phyloP scores from a whole-genome alignment of 2,329 filamentous ascomycete genomes.

The Fusarium sp. region DNA sequence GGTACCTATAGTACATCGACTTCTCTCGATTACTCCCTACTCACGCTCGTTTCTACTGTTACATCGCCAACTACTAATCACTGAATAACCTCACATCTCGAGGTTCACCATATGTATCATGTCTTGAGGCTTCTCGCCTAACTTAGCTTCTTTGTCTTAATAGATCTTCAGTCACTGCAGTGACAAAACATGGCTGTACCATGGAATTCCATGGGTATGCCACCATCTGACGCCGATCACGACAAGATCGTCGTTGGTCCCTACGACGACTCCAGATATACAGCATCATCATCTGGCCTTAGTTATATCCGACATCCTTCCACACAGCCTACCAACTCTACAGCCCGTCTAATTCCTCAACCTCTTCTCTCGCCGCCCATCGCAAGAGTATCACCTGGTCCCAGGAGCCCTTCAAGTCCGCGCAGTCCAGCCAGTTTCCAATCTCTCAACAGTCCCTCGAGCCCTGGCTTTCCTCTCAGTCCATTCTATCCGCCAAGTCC shows the following conservation, averaged over 20 bases:
- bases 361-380: slow-evolving; percentile 39
- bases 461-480: slow-evolving; percentile 31
- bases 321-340: slow-evolving; percentile 36
- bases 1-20: background rate
- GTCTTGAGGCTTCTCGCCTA: slow-evolving; percentile 8
- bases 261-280: slow-evolving; percentile 30
- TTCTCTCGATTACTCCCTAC: background rate
- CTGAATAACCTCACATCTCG: background rate
- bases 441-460: slow-evolving; percentile 23
- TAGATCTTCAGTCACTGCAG: background rate
- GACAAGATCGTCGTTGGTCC: slow-evolving; percentile 20
- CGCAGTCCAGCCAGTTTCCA: slow-evolving; percentile 26
- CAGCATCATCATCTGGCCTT: slow-evolving; percentile 30
- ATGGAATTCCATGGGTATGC: slow-evolving; percentile 31
- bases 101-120: slow-evolving; percentile 1
- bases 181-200: slow-evolving; percentile 30
- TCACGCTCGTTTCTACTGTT: background rate
- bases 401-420: slow-evolving; percentile 26
- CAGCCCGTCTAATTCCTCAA: slow-evolving; percentile 22
- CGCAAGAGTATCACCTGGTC: slow-evolving; percentile 24
- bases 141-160: background rate
- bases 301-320: slow-evolving; percentile 33
- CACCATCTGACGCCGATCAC: slow-evolving; percentile 13
- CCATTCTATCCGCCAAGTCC: slow-evolving; percentile 30
- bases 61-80: background rate